Evolutionary conservation across 768 basidiomycete genomes (phyloP).

Genomic region (Leccinum aurantiacum): DNA sequence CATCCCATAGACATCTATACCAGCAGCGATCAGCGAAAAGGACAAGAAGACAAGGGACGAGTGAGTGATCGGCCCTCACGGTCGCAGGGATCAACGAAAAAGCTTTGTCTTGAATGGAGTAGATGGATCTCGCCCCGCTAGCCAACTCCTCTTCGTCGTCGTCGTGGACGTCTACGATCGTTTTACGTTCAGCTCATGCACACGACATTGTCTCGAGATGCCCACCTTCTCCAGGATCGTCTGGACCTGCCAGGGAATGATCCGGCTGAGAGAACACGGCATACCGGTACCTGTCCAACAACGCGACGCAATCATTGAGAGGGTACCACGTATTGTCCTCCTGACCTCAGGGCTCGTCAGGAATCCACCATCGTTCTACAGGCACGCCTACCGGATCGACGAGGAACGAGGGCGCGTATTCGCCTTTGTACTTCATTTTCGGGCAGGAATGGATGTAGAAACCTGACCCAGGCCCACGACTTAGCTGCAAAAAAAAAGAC

Average conservation of each 20-base stretch:
- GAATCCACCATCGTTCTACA: not conserved
- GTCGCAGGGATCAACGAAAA: conserved; percentile 27
- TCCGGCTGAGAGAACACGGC: conserved; percentile 67
- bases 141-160: conserved; percentile 24
- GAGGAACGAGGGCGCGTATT: conserved; percentile 86
- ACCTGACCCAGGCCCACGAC: conserved; percentile 44
- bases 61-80: conserved; percentile 17
- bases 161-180: conserved; percentile 15
- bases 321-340: conserved; percentile 80
- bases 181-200: conserved; percentile 2
- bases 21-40: conserved; percentile 7
- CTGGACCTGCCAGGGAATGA: conserved; percentile 43
- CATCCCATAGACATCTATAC: conserved; percentile 29
- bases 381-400: conserved; percentile 68
- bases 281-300: conserved; percentile 70
- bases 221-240: conserved; percentile 31
- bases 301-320: conserved; percentile 52
- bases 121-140: conserved; percentile 20
- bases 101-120: conserved; percentile 21
- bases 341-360: conserved; percentile 37
- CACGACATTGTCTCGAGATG: not conserved
- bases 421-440: conserved; percentile 97
- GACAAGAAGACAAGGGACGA: not conserved
- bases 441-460: conserved; percentile 90
- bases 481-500: not conserved